Percentiles rank a stretch among this genome's conserved stretches.
Evolutionary conservation across 2,329 filamentous ascomycete species (phyloP).

Genomic region (Parastagonospora avenae): DNA sequence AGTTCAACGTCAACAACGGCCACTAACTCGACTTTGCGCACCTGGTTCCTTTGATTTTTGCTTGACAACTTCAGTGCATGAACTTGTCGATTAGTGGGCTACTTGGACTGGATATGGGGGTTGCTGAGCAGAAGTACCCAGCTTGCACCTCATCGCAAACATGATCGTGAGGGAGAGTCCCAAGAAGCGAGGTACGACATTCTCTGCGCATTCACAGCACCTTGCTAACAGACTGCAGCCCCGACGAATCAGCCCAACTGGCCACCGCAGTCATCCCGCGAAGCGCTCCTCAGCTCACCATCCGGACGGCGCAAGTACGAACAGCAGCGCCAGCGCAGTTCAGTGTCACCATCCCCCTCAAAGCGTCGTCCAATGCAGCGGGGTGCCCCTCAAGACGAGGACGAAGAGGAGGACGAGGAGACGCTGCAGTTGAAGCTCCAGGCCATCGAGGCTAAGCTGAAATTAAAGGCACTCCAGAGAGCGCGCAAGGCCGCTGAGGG

Average conservation of each 20-base stretch:
- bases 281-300: constrained; percentile 71
- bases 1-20: constrained; percentile 22
- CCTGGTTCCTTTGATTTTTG: not conserved
- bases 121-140: constrained; percentile 13
- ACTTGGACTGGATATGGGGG: constrained; percentile 33
- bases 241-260: constrained; percentile 54
- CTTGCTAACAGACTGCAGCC: constrained; percentile 32
- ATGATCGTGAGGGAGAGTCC: constrained; percentile 57
- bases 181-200: constrained; percentile 46
- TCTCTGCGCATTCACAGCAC: not conserved
- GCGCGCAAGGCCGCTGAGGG: constrained; percentile 49
- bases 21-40: constrained; percentile 1
- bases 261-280: constrained; percentile 67
- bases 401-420: constrained; percentile 84
- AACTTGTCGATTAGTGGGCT: not conserved
- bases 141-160: constrained; percentile 30
- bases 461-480: constrained; percentile 81
- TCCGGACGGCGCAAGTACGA: constrained; percentile 77
- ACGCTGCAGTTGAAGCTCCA: constrained; percentile 83
- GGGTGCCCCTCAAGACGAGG: constrained; percentile 14
- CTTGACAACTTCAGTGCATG: not conserved
- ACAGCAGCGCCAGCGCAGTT: constrained; percentile 65
- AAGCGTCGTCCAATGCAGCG: constrained; percentile 39
- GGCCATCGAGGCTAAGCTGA: constrained; percentile 85
- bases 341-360: constrained; percentile 64